Evolutionary conservation across 345 rosid genomes (phyloP).

Genomic region (Murraya paniculata): DNA sequence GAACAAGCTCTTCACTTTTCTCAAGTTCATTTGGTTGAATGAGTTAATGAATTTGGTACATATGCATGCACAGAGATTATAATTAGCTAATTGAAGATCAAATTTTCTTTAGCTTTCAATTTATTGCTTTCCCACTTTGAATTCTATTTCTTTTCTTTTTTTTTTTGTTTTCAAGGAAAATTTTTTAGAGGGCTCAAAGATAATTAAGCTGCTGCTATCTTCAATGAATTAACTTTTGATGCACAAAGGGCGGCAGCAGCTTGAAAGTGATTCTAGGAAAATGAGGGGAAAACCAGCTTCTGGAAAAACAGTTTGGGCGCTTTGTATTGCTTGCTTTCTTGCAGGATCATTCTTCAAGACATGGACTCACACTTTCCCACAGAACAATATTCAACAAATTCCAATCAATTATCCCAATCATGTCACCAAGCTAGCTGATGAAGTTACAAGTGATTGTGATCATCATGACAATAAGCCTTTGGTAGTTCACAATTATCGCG

Average conservation of each 20-base stretch:
- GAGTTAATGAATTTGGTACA: too few relatives aligned
- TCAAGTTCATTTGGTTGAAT: too few relatives aligned
- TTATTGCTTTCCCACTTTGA: not conserved
- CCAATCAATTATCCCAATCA: slow-evolving; percentile 22
- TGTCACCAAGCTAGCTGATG: slow-evolving; percentile 17
- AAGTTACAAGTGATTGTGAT: slow-evolving; percentile 43
- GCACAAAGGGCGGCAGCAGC: not conserved
- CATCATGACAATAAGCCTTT: slow-evolving; percentile 21
- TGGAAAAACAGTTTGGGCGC: slow-evolving; percentile 54
- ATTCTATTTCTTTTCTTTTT: not conserved
- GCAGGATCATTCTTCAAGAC: slow-evolving; percentile 64
- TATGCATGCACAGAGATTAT: too few relatives aligned
- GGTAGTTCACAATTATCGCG: not conserved
- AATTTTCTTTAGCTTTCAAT: not conserved
- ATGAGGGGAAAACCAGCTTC: slow-evolving; percentile 71
- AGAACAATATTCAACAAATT: slow-evolving; percentile 15
- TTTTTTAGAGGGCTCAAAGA: not conserved
- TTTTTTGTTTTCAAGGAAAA: not conserved
- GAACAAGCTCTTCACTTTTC: too few relatives aligned
- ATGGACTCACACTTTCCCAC: slow-evolving; percentile 22
- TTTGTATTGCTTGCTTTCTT: slow-evolving; percentile 70
- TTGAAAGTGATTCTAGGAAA: slow-evolving; percentile 30
- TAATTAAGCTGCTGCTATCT: not conserved
- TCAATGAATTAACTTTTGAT: not conserved
- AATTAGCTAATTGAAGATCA: too few relatives aligned